Conservation (phyloP, 2,329 filamentous ascomycete genomes). For the Ophiosphaerella herpotricha region DNA sequence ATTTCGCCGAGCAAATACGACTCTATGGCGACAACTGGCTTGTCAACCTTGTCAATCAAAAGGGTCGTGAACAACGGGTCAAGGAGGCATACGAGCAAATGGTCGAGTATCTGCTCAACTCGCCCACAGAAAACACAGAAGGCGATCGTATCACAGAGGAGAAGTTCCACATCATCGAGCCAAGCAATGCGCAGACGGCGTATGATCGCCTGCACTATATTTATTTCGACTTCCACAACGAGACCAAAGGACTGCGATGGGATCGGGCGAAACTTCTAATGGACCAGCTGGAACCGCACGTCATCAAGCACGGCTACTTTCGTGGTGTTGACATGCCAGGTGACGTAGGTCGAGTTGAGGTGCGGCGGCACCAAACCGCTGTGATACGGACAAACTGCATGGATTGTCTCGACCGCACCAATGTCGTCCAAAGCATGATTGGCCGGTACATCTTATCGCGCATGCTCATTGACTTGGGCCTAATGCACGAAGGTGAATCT, state of each 20-base stretch:
- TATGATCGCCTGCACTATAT: conserved; percentile 91
- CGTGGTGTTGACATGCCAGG: conserved; percentile 85
- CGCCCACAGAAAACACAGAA: conserved; percentile 68
- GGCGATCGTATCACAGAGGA: conserved; percentile 71
- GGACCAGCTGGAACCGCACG: conserved; percentile 75
- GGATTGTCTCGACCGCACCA: conserved; percentile 97
- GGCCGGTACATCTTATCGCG: conserved; percentile 86
- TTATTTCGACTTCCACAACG: conserved; percentile 98
- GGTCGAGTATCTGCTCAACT: conserved; percentile 74
- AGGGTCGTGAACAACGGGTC: conserved; percentile 83
- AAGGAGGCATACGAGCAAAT: conserved; percentile 95
- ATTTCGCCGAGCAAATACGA: conserved; percentile 91
- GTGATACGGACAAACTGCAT: conserved; percentile 98
- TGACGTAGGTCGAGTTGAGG: conserved; percentile 74
- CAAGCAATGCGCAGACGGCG: conserved; percentile 61
- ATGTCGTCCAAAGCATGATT: conserved; percentile 97
- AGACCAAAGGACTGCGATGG: conserved; percentile 94
- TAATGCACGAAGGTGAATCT: conserved; percentile 75
- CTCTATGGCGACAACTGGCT: conserved; percentile 96
- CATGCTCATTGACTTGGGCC: conserved; percentile 82
- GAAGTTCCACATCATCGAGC: conserved; percentile 80
- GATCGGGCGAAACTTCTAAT: conserved; percentile 87
- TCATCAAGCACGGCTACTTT: conserved; percentile 87
- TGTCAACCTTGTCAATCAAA: conserved; percentile 96
- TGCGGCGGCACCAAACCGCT: conserved; percentile 79